Base-by-base conservation (phyloP, 345 rosid genomes). In the Acer yangbiense region DNA sequence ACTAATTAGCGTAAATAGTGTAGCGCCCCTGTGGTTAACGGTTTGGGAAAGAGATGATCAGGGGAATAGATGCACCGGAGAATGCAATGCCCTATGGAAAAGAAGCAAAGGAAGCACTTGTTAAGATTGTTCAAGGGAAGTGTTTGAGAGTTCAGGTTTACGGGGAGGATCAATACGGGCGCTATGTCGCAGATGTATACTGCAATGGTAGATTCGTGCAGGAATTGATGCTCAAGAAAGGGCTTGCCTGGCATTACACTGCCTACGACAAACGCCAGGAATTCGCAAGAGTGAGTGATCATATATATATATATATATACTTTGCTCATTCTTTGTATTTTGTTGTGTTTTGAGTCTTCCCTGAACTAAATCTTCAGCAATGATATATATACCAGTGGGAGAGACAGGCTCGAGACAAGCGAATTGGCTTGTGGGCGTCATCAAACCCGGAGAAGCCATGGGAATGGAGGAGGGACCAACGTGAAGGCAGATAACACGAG, bases 31-130 rank as follows among this genome's bases (percentile, higher is more conserved):
- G 23, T 3, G 35, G 16, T 0, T 43, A 16, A 78, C 57, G 57
- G 62, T 18, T 77, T 57, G 13, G 65, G 71, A 80, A 79, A 57
- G 27, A 50, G 75, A 75, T 71, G 75, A 75, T 71, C 84, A 95
- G 97, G 77, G 99, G 98, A 73, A 92, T 93, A 72, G 99, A 95
- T 86, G 89, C 99, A 72, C 99, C 95, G 3, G 94, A 92, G 82
- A 84, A 89, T 67, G 43, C 64, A 69, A 93, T 95, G 98, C 91
- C 93, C 0, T 90, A 81, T 35, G 98, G 99, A 46, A 69, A 89
- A 60, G 92, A 95, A 78, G 90, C 99, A 2, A 86, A 89, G 44
- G 85, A 91, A 32, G 97, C 88, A 80, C 82, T 93, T 67, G 58
- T 68, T 44, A 90, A 89, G 67, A 81, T 93, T 76, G 90, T 94